These are phyloP conservation scores for Mycena rosella DNA, from an alignment of 768 basidiomycete species.

Conservation along the genomic window DNA sequence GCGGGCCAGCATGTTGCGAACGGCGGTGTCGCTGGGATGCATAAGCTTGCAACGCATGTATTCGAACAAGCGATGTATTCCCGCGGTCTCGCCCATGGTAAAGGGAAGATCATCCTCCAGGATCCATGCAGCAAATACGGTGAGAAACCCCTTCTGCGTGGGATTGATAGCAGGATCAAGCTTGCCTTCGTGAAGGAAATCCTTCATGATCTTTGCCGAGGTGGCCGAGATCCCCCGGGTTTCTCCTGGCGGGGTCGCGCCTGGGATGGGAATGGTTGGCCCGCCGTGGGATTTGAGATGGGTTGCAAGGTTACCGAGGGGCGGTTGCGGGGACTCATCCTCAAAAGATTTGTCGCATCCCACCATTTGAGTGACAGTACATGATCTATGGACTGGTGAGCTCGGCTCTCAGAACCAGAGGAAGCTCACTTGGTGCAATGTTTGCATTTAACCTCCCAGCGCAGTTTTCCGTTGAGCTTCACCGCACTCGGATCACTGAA, in stretches of 20 bases:
- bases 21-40: constrained; percentile 42
- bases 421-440: constrained; percentile 4
- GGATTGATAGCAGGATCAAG: constrained; percentile 45
- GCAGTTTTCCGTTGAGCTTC: not conserved
- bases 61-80: not conserved
- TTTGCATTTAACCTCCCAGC: constrained; percentile 8
- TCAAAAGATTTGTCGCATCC: constrained; percentile 30
- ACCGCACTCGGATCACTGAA: not conserved
- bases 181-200: constrained; percentile 48
- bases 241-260: constrained; percentile 34
- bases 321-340: constrained; percentile 38
- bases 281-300: constrained; percentile 34
- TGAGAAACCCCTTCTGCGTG: constrained; percentile 44
- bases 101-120: constrained; percentile 48
- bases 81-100: constrained; percentile 40
- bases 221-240: not conserved
- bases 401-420: not conserved
- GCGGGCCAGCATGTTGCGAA: constrained; percentile 38
- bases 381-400: not conserved
- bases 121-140: constrained; percentile 49
- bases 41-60: not conserved
- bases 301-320: constrained; percentile 43
- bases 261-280: constrained; percentile 2
- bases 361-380: constrained; percentile 19
- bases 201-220: constrained; percentile 43